phyloP scores from a whole-genome alignment of 148 eudicot genomes.

The Chenopodium album region DNA sequence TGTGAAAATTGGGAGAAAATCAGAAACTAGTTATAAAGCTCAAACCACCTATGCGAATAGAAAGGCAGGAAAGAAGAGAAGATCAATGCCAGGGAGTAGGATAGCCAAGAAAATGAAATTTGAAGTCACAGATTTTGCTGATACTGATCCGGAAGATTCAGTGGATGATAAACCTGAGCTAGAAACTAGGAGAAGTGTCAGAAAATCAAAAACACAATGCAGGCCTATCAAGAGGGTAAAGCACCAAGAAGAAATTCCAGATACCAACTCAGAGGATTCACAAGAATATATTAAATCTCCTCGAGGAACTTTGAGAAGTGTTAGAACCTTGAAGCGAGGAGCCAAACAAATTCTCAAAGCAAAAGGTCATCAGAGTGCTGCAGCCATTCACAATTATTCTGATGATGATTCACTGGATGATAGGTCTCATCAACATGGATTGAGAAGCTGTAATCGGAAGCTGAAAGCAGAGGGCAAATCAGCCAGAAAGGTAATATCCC shows the following conservation, averaged over 20 bases:
- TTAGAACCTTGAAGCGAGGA: conserved; percentile 23
- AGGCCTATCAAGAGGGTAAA: conserved; percentile 34
- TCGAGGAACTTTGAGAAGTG: conserved; percentile 39
- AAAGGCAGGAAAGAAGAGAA: conserved; percentile 57
- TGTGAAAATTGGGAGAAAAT: conserved; percentile 38
- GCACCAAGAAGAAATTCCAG: conserved; percentile 38
- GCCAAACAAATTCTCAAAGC: conserved; percentile 12
- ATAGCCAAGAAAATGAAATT: conserved; percentile 38
- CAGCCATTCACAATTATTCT: conserved; percentile 12
- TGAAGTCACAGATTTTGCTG: conserved; percentile 30
- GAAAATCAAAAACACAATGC: conserved; percentile 31
- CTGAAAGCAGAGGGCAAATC: conserved; percentile 18
- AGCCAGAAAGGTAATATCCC: conserved; percentile 12
- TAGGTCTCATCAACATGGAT: conserved; percentile 19
- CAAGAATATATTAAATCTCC: conserved; percentile 26
- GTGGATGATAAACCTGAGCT: conserved; percentile 28
- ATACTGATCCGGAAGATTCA: conserved; percentile 34
- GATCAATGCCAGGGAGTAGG: conserved; percentile 32
- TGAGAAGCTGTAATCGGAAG: conserved; percentile 18
- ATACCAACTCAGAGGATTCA: conserved; percentile 34
- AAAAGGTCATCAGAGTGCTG: conserved; percentile 15
- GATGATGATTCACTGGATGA: conserved; percentile 35
- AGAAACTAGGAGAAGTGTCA: conserved; percentile 38
- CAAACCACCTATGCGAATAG: conserved; percentile 30
- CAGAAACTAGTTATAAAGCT: conserved; percentile 32